Percentiles rank a stretch among this genome's conserved stretches.
Evolutionary conservation across 768 basidiomycete species (phyloP).

Genomic region (Strobilomyces confusus): DNA sequence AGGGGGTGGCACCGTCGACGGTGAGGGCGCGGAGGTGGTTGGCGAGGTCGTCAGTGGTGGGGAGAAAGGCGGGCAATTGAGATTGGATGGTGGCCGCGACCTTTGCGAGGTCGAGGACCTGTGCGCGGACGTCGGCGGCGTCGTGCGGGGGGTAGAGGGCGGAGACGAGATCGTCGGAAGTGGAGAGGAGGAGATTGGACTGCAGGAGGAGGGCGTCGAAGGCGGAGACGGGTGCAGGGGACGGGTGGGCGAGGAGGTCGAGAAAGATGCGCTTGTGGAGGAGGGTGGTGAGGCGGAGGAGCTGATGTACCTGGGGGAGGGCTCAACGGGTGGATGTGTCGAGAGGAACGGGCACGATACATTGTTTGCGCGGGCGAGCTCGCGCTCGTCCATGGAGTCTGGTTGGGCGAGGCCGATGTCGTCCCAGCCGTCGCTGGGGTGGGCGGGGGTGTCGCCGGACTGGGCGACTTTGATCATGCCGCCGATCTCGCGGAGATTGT

Average conservation of each 20-base stretch:
- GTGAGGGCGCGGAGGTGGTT: conserved; percentile 22
- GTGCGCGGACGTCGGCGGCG: conserved; percentile 34
- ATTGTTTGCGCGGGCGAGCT: conserved; percentile 57
- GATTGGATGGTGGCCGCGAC: conserved; percentile 37
- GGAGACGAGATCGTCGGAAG: conserved; percentile 66
- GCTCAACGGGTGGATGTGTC: conserved; percentile 1
- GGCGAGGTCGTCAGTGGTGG: conserved; percentile 21
- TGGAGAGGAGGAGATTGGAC: conserved; percentile 50
- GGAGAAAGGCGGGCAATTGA: conserved; percentile 25
- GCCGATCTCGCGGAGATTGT: conserved; percentile 55
- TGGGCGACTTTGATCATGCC: conserved; percentile 46
- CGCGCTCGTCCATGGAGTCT: conserved; percentile 42
- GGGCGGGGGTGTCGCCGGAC: conserved; percentile 22
- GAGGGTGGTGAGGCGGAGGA: conserved; percentile 56
- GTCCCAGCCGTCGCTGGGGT: conserved; percentile 55
- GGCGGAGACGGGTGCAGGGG: conserved; percentile 22
- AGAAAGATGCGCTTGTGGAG: conserved; percentile 59
- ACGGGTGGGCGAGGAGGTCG: conserved; percentile 42
- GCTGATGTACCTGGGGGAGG: conserved; percentile 46
- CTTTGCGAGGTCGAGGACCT: conserved; percentile 36
- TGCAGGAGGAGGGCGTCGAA: conserved; percentile 50
- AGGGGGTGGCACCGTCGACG: conserved; percentile 6
- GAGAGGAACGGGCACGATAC: conserved; percentile 32
- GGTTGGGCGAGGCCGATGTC: conserved; percentile 51
- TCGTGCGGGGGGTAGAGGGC: conserved; percentile 65